Percentiles rank a stretch among this genome's conserved stretches.
Evolutionary conservation across 202 grass and related monocot species (phyloP).

Genomic region (Tripidium arundinaceum): DNA sequence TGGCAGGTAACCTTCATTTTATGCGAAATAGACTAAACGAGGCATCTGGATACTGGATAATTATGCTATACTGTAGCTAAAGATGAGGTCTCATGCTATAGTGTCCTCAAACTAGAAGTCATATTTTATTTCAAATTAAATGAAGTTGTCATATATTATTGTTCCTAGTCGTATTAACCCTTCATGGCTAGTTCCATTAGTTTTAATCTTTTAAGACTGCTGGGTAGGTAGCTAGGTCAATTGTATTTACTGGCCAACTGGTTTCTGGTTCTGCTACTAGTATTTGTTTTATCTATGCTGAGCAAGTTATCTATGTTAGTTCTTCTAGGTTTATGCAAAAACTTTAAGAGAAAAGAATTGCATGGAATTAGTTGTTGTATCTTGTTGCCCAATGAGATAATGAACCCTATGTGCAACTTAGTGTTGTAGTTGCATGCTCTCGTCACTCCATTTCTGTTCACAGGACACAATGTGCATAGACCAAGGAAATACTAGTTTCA

Average conservation of each 20-base stretch:
- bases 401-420: no score
- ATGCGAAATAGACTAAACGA: background rate
- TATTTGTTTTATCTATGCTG: no score
- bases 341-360: background rate
- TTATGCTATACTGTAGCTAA: constrained; percentile 6
- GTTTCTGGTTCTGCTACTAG: background rate
- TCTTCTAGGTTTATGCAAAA: constrained; percentile 13
- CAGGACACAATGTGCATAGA: no score
- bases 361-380: background rate
- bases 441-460: no score
- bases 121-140: constrained; percentile 1
- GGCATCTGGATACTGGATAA: constrained; percentile 18
- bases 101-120: background rate
- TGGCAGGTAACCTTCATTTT: constrained; percentile 74
- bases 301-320: no score
- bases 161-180: background rate
- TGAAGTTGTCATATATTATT: background rate
- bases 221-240: background rate
- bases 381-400: background rate
- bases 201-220: background rate
- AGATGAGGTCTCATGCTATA: constrained; percentile 11
- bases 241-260: background rate
- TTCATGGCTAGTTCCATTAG: background rate
- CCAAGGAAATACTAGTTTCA: no score
- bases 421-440: no score